Evolutionary conservation across 495 filamentous ascomycete species (phyloP), one percentile per base, ranked within the genome.

Genomic region (Penicillium desertorum): DNA sequence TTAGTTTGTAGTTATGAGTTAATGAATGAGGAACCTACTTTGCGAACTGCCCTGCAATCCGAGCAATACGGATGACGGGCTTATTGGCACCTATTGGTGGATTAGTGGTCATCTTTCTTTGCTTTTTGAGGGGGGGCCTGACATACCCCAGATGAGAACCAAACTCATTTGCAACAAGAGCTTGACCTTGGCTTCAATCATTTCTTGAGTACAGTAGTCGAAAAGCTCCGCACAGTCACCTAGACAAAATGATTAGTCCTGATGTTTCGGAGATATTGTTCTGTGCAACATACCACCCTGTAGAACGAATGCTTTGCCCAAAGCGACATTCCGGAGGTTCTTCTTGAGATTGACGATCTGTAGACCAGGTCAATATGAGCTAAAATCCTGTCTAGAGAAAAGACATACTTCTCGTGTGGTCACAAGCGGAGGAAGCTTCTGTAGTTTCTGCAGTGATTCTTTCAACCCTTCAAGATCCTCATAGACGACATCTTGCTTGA

Each of bases 221-320:
- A 98, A 98, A 6, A 98, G 79, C 76, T 98, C 94, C 5, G 94
- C 94, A 66, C 94, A 98, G 74, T 98, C 94, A 51, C 92, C 79
- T 81, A 48, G 41, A 37, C 22, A 11, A 19, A 10, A 16, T 37
- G 20, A 39, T 59, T 41, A 62, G 51, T 32, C 23, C 23, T 36
- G 14, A 27, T n/a, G 25, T 36, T 27, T 37, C 12, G 17, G 37
- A 43, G 10, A 10, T 20, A 12, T 27, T 4, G 6, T 11, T 9
- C 14, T 27, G 22, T 42, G 8, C 46, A 9, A 68, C 68, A 43
- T 64, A 76, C 77, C 94, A 51, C 94, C 94, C 77, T 98, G 94
- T 12, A 98, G 83, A 11, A 98, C 83, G 68, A 98, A 97, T 12
- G 93, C 90, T 55, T 96, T 91, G 39, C 94, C 94, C 30, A 91